Evolutionary conservation across 257 asterid species (phyloP).

Genomic region (Petunia secreta): DNA sequence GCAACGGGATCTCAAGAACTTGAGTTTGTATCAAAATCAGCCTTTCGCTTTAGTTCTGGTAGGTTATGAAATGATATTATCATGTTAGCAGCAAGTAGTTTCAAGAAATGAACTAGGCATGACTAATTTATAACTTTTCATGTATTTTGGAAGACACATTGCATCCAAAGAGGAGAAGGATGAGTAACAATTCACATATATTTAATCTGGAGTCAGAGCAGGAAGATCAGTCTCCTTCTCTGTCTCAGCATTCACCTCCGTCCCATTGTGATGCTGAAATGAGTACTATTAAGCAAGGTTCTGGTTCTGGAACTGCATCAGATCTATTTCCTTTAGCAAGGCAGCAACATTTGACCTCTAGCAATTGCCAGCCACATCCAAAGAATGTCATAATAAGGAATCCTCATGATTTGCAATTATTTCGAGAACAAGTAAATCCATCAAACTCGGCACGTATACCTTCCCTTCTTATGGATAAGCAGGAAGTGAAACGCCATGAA

Average conservation of each 20-base stretch:
- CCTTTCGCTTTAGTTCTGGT: slow-evolving; percentile 53
- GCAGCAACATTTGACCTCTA: slow-evolving; percentile 39
- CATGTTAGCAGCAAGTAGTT: background rate
- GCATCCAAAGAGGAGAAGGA: slow-evolving; percentile 77
- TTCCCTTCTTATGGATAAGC: slow-evolving; percentile 32
- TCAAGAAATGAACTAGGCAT: background rate
- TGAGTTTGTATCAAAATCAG: slow-evolving; percentile 45
- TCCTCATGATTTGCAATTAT: slow-evolving; percentile 31
- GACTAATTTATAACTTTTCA: slow-evolving; percentile 28
- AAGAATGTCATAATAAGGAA: slow-evolving; percentile 33
- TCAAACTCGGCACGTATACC: slow-evolving; percentile 34
- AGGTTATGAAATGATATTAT: background rate
- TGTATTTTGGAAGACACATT: slow-evolving; percentile 52
- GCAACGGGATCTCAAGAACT: slow-evolving; percentile 51
- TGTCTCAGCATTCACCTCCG: slow-evolving; percentile 67
- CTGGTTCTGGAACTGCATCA: slow-evolving; percentile 38
- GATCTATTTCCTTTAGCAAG: slow-evolving; percentile 48
- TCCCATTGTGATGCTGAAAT: slow-evolving; percentile 74
- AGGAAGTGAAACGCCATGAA: slow-evolving; percentile 38
- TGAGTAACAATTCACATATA: slow-evolving; percentile 40
- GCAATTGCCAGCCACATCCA: slow-evolving; percentile 37
- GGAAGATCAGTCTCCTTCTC: slow-evolving; percentile 55
- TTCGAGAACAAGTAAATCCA: slow-evolving; percentile 45
- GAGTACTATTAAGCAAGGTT: slow-evolving; percentile 37
- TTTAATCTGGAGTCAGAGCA: slow-evolving; percentile 43